Evolutionary conservation across 2,329 filamentous ascomycete genomes (phyloP), one percentile per base, ranked within the genome.

Genomic region (Cladosporium sp.): DNA sequence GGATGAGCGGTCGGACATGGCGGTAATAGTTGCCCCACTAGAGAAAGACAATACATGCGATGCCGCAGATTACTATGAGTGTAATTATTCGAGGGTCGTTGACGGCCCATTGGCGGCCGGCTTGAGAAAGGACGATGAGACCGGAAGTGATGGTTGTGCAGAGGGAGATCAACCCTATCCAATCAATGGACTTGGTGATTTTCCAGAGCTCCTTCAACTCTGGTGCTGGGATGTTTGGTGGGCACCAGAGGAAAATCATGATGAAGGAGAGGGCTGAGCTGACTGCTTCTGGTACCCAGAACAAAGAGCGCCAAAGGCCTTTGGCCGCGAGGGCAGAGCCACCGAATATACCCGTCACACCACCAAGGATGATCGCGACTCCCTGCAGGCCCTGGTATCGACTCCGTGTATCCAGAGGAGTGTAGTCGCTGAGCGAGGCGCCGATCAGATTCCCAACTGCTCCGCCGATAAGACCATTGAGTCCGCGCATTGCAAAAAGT

Each of bases 381-480:
- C 45, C 45, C 24, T 48, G 45, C 4, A 59, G 40, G 15, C 57
- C 58, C 49, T 62, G 59, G 24, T 52, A 58, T 29, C 51, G 47
- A 13, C 50, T 39, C 18, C 59, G n/a, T 12, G 54, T 50, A 30
- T 50, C 41, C 22, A 43, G 36, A 2, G 57, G 53, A 9, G 55
- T 42, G 27, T 57, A 55, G 40, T 62, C 59, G 40, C 54, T 61
- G 36, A 58, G 56, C 1, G 58, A 51, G 17, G 60, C 58, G 50
- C 60, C 60, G 50, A 61, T 54, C 15, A 62, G 49, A 18, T 56
- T 61, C 1, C 53, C 55, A 40, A 61, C 55, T 19, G 53, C 55
- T 7, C 59, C 59, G 1, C 51, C 53, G 2, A 55, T 55, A 7
- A 58, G 45, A 7, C 59, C 59, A 19, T 52, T 56, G 22, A 54